These are phyloP conservation scores for Penicillium tannophilum DNA, from an alignment of 495 filamentous ascomycete genomes.

Conservation along the genomic window DNA sequence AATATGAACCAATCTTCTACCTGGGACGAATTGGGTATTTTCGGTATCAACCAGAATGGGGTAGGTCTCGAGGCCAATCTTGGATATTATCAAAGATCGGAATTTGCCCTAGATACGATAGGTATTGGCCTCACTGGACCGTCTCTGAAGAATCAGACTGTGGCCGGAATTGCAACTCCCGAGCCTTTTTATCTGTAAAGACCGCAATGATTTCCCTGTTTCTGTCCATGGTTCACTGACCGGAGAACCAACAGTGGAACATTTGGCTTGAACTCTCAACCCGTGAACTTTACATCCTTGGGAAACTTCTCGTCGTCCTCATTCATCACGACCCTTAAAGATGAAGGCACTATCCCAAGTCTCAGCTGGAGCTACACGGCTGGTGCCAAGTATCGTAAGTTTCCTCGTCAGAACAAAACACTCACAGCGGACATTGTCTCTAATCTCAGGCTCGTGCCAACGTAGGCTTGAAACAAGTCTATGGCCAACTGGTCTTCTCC, in stretches of 20 bases:
- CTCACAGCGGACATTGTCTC: neutral
- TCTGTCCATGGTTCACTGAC: constrained; percentile 6
- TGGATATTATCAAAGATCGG: constrained; percentile 19
- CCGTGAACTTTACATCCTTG: constrained; percentile 20
- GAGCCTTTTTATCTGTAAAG: constrained; percentile 26
- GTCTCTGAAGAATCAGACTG: constrained; percentile 22
- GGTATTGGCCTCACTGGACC: constrained; percentile 15
- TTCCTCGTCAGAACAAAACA: neutral
- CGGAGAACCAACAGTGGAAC: constrained; percentile 12
- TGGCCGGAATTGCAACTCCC: constrained; percentile 23
- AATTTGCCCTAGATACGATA: constrained; percentile 20
- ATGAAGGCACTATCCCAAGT: constrained; percentile 56
- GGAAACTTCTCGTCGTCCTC: constrained; percentile 26
- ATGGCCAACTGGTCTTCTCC: constrained; percentile 61
- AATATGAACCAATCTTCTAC: constrained; percentile 19
- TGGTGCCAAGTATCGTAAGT: constrained; percentile 62
- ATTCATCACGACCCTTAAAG: constrained; percentile 35
- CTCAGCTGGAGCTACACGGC: constrained; percentile 70
- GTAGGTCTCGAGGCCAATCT: constrained; percentile 27
- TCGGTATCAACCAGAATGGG: constrained; percentile 17
- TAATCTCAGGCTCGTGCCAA: constrained; percentile 1
- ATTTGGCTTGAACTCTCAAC: constrained; percentile 24
- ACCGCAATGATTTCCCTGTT: neutral
- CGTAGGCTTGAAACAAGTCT: constrained; percentile 46
- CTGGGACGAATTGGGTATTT: constrained; percentile 22